Evolutionary conservation across 2,329 filamentous ascomycete species (phyloP), one percentile per base, ranked within the genome.

Genomic region (Neoascochyta sp.): DNA sequence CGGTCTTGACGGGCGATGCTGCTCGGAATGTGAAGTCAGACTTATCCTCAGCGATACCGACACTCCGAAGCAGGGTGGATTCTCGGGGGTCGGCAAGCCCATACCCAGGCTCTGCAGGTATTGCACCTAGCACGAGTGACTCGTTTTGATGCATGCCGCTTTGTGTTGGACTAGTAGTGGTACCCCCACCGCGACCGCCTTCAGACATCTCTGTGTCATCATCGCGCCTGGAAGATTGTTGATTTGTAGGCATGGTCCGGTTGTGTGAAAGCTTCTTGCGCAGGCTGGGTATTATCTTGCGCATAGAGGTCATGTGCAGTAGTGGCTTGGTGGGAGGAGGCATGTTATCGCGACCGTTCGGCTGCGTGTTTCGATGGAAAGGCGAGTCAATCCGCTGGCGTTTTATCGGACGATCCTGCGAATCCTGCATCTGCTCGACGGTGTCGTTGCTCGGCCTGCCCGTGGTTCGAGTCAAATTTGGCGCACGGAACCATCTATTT

Each of bases 281-380:
- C 12, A 54, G 24, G 1, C 22, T 39, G 0, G 56, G 52, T 9
- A 54, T 38, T 6, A 59, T 34, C 13, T 44, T 52, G 16, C 47
- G 46, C 13, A 59, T 33, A 9, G 52, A 60, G 11, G 39, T 45
- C 36, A 57, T 57, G 16, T 40, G 42, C 0, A 50, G 52, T 3
- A 52, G 9, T 2, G 51, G 41, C 26, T 56, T 52, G 9, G 43
- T 14, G 8, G 63, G 64, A 4, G 64, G 64, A 21, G 63, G 63
- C 64, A 67, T 68, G 8, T 48, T 24, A 10, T 64, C 56, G 21
- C 57, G 54, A 29, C 56, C 52, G 3, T 40, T 41, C 9, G 47
- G 39, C 10, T 46, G 47, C 25, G 41, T 47, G 5, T 39, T 30
- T 9, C 36, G 30, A n/a, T 47, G 43, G 5, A 48, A 36, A 16